A percentile compares a stretch with the other conserved stretches of the same genome.
phyloP scores from a whole-genome alignment of 2,329 filamentous ascomycete genomes.

The Pseudogymnoascus sp. region DNA sequence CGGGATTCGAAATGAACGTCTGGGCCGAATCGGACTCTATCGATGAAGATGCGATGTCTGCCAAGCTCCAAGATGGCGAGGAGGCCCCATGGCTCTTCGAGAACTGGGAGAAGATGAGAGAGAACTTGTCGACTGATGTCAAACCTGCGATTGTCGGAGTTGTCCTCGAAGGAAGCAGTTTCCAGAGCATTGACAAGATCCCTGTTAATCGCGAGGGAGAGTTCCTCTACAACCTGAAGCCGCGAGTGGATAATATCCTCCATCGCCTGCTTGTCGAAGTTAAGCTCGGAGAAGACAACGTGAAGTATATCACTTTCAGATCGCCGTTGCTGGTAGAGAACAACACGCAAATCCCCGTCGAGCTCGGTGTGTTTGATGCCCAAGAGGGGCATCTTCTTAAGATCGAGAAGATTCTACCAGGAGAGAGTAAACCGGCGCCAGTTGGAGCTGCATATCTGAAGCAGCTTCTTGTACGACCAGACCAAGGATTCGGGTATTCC shows the following conservation, averaged over 20 bases:
- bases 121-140: constrained; percentile 80
- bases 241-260: constrained; percentile 75
- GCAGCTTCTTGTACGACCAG: constrained; percentile 78
- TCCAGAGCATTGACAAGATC: constrained; percentile 83
- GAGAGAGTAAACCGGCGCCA: constrained; percentile 81
- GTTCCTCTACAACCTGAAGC: constrained; percentile 78
- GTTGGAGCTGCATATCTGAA: constrained; percentile 90
- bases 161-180: constrained; percentile 85
- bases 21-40: constrained; percentile 61
- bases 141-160: constrained; percentile 74
- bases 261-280: constrained; percentile 92
- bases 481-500: constrained; percentile 91
- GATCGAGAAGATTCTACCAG: constrained; percentile 94
- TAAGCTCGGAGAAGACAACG: constrained; percentile 83
- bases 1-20: constrained; percentile 81
- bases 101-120: constrained; percentile 91
- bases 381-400: constrained; percentile 86
- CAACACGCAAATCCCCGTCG: constrained; percentile 91
- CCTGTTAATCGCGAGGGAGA: constrained; percentile 93
- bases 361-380: constrained; percentile 83
- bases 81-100: constrained; percentile 96
- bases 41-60: constrained; percentile 58
- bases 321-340: constrained; percentile 92
- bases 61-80: constrained; percentile 78
- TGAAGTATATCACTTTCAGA: constrained; percentile 94